Evolutionary conservation across 2,329 filamentous ascomycete species (phyloP), one percentile per base, ranked within the genome.

Genomic region (Raffaelea ambrosiae): DNA sequence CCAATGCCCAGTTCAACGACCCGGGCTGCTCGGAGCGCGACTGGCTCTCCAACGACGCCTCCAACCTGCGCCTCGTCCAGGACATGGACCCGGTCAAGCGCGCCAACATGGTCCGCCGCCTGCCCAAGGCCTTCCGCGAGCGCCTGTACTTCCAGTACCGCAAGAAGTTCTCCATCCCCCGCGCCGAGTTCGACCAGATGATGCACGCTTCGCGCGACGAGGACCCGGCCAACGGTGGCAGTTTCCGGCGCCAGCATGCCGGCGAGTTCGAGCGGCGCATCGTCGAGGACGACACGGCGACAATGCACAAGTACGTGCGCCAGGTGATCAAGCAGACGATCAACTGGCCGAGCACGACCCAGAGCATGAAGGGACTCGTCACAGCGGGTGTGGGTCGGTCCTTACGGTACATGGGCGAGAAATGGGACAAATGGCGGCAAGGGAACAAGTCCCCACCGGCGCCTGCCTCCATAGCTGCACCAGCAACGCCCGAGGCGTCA

Each of bases 71-170:
- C 16, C 71, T 98, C 19, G 73, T 76, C 39, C 93, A 98, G 65
- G 89, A 97, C 59, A 94, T 97, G 89, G 87, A 95, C 58, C 87
- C 90, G 0, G 69, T 87, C 49, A 89, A 86, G 59, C 83, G 93
- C 49, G 88, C 87, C 18, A 98, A 98, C 66, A 98, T 98, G 88
- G 91, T 98, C 10, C 82, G 93, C 5, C 84, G 93, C 13, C 72
- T 98, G 11, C 93, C 93, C 4, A 84, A 85, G 58, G 76, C 82
- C 5, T 97, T 98, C 74, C 81, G 93, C 35, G 80, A 86, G 47
- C 90, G 88, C 50, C 72, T 98, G 0, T 98, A 98, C 68, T 95
- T 95, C 65, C 83, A 90, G 59, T 98, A 96, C 64, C 90, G 95
- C 64, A 83, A 84, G 62, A 91, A 95, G 59, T 94, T 90, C 59